Evolutionary conservation across 1,284 basidiomycete genomes (phyloP), one percentile per base, ranked within the genome.

Genomic region (Nidula niveotomentosa): DNA sequence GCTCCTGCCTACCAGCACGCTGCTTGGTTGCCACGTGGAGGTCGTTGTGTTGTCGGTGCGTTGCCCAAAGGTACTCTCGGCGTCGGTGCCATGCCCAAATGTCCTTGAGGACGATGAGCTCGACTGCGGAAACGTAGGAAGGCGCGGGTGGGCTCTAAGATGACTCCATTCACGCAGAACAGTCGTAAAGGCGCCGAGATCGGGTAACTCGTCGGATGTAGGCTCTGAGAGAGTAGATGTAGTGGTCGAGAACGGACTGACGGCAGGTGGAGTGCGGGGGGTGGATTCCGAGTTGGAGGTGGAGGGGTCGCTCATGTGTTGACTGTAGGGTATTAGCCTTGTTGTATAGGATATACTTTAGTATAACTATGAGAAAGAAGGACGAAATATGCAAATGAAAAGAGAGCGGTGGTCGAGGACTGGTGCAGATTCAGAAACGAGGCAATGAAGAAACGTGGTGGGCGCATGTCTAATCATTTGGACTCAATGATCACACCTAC

Each of bases 141-240:
- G 63, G 45, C 73, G 65, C 47, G 70, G 70, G 55, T 64, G 64
- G 12, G 76, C 81, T 56, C 85, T 84, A 6, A 85, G 65, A 56
- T 84, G 78, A 18, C 76, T 79, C 69, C 87, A 76, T 55, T 84
- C 89, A 44, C 88, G 80, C 53, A 92, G 82, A 43, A 92, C 86
- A 50, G 82, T 77, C 12, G 76, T 80, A 69, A 92, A 91, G 15
- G 87, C 85, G 10, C 90, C 89, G 17, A 91, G 77, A 71, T 91
- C 88, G 47, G 89, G 89, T 57, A 82, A 79, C 70, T 90, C 88
- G 66, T 90, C 88, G 39, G 88, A 88, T 44, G 88, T 90, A 35
- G 80, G 78, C 55, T 86, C 85, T 58, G 85, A 86, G 53, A 74
- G 71, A n/a, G 12, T 36, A 12, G 48, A 47, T n/a, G 13, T 41